Base-by-base conservation (phyloP, 202 grass and related monocot species). In the Zoysia matrella region DNA sequence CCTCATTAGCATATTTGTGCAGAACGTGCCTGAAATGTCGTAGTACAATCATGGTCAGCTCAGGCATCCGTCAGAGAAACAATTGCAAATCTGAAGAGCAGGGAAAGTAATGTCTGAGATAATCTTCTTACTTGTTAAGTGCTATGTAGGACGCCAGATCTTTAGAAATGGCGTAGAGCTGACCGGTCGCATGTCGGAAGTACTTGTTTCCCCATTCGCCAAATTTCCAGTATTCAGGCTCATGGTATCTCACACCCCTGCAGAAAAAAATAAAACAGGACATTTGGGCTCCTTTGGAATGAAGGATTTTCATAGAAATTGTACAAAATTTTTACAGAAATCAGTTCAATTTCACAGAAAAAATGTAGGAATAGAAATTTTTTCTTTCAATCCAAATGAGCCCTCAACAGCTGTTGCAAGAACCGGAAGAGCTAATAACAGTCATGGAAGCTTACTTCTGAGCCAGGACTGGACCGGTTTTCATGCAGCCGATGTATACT, bases 1-100 rank as follows among this genome's bases (percentile, higher is more conserved):
- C 94, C 85, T 97, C 94, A n/a, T 97, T 97, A 47, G 94, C 94
- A 66, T 89, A 97, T 87, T 82, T 97, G 87, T 97, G 94, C 22
- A 97, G 91, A 68, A 93, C 91, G 68, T 97, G 91, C 89, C 94
- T 97, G 78, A 86, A 85, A 79, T 60, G 55, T 82, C 60, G 67
- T 65, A 8, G 57, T 75, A 46, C 4, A 61, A 77, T 18, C 66
- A 83, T 53, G 42, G 77, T 89, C 62, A 85, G 30, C 16, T 22
- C 54, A 12, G 36, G 58, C 51, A 67, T 54, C 4, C 54, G 18
- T 60, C 73, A 60, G 56, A 50, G 75, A 49, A 57, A 43, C 1
- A 65, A 44, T 48, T 62, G 41, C 69, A 67, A 53, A 54, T 11
- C 71, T 43, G 10, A 74, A 62, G 2, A 76, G 41, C 14, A 64